Evolutionary conservation across 225 moss, liverwort and hornwort species (phyloP).

Genomic region (Ulota crispa): DNA sequence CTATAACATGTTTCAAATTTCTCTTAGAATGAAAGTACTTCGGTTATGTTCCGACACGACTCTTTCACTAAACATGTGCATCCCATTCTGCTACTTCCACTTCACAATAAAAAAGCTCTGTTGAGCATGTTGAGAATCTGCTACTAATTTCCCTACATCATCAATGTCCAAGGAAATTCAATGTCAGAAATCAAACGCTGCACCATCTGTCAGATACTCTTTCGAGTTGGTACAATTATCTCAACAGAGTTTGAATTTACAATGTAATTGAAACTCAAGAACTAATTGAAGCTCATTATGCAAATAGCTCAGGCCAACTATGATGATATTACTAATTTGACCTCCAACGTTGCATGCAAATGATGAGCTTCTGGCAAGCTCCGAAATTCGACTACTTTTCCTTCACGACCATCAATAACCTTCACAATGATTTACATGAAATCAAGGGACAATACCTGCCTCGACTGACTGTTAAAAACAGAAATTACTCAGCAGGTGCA

Average conservation of each 20-base stretch:
- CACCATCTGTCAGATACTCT: background rate
- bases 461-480: slow-evolving; percentile 11
- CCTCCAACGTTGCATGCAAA: background rate
- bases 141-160: background rate
- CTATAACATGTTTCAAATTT: too few species aligned
- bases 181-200: background rate
- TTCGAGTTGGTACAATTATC: background rate
- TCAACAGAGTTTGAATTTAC: background rate
- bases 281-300: slow-evolving; percentile 6
- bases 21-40: too few species aligned
- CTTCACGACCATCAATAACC: slow-evolving; percentile 4
- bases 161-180: background rate
- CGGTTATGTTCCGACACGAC: too few species aligned
- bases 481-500: slow-evolving; percentile 1
- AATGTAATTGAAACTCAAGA: background rate
- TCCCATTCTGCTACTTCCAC: too few species aligned
- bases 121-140: background rate
- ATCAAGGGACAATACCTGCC: slow-evolving; percentile 25
- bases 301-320: slow-evolving; percentile 20
- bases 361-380: slow-evolving; percentile 8
- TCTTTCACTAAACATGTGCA: too few species aligned
- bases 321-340: background rate
- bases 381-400: slow-evolving; percentile 10
- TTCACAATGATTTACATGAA: slow-evolving; percentile 18
- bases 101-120: background rate